These are phyloP conservation scores for Catunica adiposa DNA, from an alignment of 2,329 filamentous ascomycete species.

Conservation along the genomic window DNA sequence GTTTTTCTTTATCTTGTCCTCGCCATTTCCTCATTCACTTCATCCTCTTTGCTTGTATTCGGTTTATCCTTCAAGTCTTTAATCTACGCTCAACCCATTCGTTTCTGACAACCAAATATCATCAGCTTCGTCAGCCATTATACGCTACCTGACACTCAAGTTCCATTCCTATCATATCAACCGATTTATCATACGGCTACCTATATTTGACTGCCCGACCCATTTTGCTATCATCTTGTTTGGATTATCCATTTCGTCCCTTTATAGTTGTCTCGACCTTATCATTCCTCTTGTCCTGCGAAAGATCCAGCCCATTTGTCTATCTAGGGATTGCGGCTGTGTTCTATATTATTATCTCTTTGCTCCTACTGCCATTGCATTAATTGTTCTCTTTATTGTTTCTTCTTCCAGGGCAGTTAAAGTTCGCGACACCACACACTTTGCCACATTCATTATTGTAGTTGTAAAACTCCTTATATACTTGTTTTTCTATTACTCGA, in stretches of 20 bases:
- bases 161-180: neutral
- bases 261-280: no score
- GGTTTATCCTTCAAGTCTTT: neutral
- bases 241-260: no score
- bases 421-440: no score
- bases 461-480: no score
- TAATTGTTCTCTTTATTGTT: neutral
- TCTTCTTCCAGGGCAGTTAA: neutral
- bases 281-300: no score
- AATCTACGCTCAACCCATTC: neutral
- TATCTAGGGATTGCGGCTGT: neutral
- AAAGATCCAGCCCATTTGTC: no score
- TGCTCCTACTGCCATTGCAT: neutral
- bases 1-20: no score
- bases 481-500: neutral
- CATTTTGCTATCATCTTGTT: no score
- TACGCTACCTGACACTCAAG: neutral
- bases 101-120: neutral
- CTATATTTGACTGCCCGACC: no score
- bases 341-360: neutral
- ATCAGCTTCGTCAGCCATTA: neutral
- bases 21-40: no score
- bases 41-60: neutral
- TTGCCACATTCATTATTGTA: no score
- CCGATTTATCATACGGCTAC: neutral